phyloP scores from a whole-genome alignment of 2,329 filamentous ascomycete genomes.

The Neospermospora avenae region DNA sequence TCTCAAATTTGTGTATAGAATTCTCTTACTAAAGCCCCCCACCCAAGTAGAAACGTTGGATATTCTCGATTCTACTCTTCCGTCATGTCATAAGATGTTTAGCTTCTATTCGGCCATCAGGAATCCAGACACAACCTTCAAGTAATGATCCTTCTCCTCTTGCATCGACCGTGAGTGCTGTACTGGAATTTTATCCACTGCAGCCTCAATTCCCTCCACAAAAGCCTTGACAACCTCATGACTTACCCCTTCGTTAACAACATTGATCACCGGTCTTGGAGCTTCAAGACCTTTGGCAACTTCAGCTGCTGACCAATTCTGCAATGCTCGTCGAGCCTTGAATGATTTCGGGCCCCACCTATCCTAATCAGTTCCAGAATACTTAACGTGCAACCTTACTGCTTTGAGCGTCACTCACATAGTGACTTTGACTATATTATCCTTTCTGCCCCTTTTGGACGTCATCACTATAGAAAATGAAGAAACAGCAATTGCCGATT shows the following conservation, averaged over 20 bases:
- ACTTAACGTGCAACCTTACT: neutral
- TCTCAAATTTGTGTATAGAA: too few relatives aligned
- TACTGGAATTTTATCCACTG: conserved; percentile 37
- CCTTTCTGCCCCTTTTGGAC: conserved; percentile 37
- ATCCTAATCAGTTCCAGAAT: neutral
- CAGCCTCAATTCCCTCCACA: conserved; percentile 36
- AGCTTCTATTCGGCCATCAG: conserved; percentile 3
- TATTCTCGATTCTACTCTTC: neutral
- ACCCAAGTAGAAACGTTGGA: too few relatives aligned
- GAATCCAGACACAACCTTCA: conserved; percentile 36
- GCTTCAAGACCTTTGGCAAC: conserved; percentile 37
- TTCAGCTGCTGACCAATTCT: conserved; percentile 37
- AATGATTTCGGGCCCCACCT: conserved; percentile 32
- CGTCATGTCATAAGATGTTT: neutral
- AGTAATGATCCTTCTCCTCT: conserved; percentile 38
- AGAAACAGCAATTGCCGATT: too few relatives aligned
- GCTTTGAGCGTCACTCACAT: conserved; percentile 16
- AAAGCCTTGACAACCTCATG: conserved; percentile 35
- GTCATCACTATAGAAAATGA: too few relatives aligned
- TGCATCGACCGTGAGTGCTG: conserved; percentile 31
- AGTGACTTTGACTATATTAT: conserved; percentile 30
- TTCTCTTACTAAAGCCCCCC: too few relatives aligned
- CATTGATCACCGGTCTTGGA: conserved; percentile 41
- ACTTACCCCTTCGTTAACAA: conserved; percentile 34
- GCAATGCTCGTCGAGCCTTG: conserved; percentile 37